Evolutionary conservation across 768 basidiomycete species (phyloP).

Genomic region (Roridomyces roridus): DNA sequence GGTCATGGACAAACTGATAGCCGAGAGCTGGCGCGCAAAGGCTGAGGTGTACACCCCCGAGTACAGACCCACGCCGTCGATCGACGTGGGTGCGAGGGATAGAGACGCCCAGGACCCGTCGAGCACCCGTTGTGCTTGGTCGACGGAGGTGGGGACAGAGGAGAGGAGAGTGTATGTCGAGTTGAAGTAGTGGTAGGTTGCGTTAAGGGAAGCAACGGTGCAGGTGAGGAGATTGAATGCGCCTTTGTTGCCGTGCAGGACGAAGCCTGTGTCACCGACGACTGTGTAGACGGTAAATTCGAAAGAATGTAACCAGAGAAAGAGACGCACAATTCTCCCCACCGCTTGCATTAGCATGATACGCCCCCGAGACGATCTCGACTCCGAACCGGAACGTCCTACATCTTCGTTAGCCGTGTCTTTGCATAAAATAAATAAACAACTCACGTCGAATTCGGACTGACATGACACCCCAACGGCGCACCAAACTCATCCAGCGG

Average conservation of each 20-base stretch:
- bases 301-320: not conserved
- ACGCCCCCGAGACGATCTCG: not conserved
- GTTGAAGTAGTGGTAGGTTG: constrained; percentile 15
- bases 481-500: not conserved
- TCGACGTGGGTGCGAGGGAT: not conserved
- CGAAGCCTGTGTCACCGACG: constrained; percentile 13
- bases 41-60: constrained; percentile 3
- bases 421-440: not conserved
- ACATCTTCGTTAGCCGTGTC: not conserved
- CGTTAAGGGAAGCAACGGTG: not conserved
- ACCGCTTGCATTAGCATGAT: not conserved
- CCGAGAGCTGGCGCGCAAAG: constrained; percentile 1
- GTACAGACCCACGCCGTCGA: constrained; percentile 5
- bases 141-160: not conserved
- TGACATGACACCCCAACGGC: not conserved
- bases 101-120: not conserved
- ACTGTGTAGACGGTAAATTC: not conserved
- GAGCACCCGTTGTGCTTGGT: constrained; percentile 2
- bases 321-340: not conserved
- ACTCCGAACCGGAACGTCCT: not conserved
- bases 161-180: not conserved
- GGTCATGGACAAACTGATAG: constrained; percentile 1
- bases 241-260: constrained; percentile 2
- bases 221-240: constrained; percentile 8
- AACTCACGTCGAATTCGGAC: not conserved